phyloP scores from a whole-genome alignment of 1,139 yeast species.

The Geotrichum citri-aurantii region DNA sequence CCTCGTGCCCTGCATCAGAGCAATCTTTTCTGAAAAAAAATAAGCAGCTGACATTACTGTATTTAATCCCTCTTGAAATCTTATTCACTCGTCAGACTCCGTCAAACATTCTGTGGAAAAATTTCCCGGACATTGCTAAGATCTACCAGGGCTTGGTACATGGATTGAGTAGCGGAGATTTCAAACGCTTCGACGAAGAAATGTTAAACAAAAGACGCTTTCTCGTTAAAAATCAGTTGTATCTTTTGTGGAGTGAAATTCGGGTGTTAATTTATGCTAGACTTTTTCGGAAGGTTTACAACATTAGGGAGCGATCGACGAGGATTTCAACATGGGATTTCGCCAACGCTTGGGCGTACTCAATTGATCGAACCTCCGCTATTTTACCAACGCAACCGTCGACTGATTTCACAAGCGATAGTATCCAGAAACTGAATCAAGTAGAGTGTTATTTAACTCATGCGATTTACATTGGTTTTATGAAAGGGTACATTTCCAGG shows the following conservation, averaged over 20 bases:
- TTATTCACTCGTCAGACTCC: constrained; percentile 27
- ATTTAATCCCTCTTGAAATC: constrained; percentile 36
- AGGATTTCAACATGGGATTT: constrained; percentile 47
- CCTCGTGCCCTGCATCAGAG: constrained; percentile 30
- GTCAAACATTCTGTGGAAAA: constrained; percentile 41
- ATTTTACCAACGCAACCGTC: not conserved
- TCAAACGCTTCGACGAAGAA: constrained; percentile 44
- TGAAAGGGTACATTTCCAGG: constrained; percentile 84
- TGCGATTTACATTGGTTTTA: constrained; percentile 53
- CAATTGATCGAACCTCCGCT: constrained; percentile 12
- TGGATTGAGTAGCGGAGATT: constrained; percentile 52
- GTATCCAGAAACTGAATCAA: constrained; percentile 39
- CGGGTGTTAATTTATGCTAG: constrained; percentile 49
- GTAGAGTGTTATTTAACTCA: constrained; percentile 70
- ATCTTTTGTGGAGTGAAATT: constrained; percentile 54
- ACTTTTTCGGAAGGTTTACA: constrained; percentile 47
- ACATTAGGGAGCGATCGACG: constrained; percentile 35
- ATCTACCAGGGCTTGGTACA: constrained; percentile 49
- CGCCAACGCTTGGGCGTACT: constrained; percentile 43
- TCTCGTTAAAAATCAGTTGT: constrained; percentile 56
- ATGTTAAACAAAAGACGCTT: constrained; percentile 45
- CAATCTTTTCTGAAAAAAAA: constrained; percentile 22
- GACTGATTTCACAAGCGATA: constrained; percentile 17
- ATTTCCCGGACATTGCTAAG: constrained; percentile 41
- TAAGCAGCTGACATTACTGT: constrained; percentile 38